phyloP scores from a whole-genome alignment of 306 rosid species.

The Dryas alaskensis region DNA sequence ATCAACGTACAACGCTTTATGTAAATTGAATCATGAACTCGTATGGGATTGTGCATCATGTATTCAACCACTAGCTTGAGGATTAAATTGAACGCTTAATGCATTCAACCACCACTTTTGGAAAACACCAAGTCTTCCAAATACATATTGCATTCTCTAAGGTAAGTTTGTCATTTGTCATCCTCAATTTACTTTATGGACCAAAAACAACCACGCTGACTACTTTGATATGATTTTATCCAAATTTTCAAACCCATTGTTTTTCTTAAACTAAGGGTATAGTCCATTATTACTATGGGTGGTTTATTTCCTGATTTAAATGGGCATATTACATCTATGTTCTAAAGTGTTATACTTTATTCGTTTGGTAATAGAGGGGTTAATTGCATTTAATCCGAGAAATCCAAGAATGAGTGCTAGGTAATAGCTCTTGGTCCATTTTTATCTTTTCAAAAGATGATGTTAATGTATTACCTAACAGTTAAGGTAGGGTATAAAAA shows the following conservation, averaged over 20 bases:
- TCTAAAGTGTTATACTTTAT: background rate
- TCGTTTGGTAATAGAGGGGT: background rate
- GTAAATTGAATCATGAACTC: constrained; percentile 20
- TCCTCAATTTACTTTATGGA: background rate
- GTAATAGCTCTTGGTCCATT: background rate
- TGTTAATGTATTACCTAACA: constrained; percentile 10
- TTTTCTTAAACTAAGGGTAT: background rate
- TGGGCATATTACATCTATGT: background rate
- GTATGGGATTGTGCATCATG: constrained; percentile 5
- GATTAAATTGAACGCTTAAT: too few relatives aligned
- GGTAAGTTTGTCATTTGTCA: background rate
- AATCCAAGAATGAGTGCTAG: background rate
- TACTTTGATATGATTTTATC: too few relatives aligned
- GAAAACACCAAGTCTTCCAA: constrained; percentile 12
- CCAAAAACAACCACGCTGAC: background rate
- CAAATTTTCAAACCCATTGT: background rate
- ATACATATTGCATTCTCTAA: background rate
- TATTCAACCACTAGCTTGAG: background rate
- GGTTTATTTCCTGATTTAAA: constrained; percentile 3
- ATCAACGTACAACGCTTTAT: background rate
- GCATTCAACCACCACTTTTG: constrained; percentile 4
- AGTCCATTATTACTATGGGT: background rate
- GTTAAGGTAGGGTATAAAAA: constrained; percentile 12
- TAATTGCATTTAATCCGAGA: background rate
- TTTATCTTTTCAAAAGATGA: background rate